phyloP scores from a whole-genome alignment of 768 basidiomycete species.

The Flagelloscypha sp. region DNA sequence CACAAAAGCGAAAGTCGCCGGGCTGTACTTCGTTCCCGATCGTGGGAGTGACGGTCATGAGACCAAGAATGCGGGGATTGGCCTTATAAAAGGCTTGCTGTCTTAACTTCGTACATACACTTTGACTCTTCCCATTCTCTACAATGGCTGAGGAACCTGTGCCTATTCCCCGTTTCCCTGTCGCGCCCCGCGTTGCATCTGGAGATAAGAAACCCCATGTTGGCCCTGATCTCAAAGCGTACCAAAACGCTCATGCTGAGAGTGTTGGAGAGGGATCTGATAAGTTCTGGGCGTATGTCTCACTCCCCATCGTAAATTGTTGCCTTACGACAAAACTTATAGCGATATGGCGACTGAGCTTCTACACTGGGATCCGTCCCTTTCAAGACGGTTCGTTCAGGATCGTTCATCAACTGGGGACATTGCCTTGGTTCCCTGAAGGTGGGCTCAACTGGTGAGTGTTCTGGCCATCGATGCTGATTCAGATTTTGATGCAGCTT shows the following conservation, averaged over 20 bases:
- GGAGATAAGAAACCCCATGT: slow-evolving; percentile 67
- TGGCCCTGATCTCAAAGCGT: slow-evolving; percentile 71
- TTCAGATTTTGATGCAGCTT: no score
- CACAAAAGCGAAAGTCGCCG: no score
- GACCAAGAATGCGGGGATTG: no score
- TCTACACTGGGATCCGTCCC: slow-evolving; percentile 83
- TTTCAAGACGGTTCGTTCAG: slow-evolving; percentile 80
- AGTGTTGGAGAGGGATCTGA: slow-evolving; percentile 75
- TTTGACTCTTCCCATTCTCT: slow-evolving; percentile 5
- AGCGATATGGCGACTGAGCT: slow-evolving; percentile 67
- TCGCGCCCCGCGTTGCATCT: slow-evolving; percentile 64
- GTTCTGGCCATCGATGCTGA: no score
- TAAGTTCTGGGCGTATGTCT: slow-evolving; percentile 81
- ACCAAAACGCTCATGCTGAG: slow-evolving; percentile 54
- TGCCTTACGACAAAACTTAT: slow-evolving; percentile 30
- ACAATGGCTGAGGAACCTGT: slow-evolving; percentile 32
- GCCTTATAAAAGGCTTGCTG: background rate
- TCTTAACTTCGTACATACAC: background rate
- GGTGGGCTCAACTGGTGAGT: slow-evolving; percentile 83
- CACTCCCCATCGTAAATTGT: background rate
- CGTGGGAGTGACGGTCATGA: no score
- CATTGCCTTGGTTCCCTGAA: slow-evolving; percentile 94
- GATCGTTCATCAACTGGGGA: slow-evolving; percentile 80
- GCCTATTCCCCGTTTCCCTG: slow-evolving; percentile 47
- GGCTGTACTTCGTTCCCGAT: no score